Evolutionary conservation across 352 stramenopile genomes (phyloP).

Genomic region (Globisporangium lucens): DNA sequence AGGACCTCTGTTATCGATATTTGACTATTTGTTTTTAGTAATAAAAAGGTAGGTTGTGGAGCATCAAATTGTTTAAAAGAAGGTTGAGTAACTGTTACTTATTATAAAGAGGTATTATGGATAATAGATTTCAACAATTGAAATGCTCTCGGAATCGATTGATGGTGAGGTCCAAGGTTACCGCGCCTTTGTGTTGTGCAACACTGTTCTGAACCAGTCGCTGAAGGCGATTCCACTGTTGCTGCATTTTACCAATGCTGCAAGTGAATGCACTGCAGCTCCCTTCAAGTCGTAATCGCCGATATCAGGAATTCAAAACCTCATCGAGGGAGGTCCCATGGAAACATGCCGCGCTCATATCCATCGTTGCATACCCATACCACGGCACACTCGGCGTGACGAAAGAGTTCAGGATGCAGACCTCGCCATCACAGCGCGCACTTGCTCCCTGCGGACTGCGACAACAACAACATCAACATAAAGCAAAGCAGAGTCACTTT

Average conservation of each 20-base stretch:
- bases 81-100: background rate
- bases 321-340: background rate
- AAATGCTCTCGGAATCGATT: background rate
- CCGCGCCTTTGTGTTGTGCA: background rate
- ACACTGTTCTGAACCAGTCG: background rate
- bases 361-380: background rate
- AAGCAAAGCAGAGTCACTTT: background rate
- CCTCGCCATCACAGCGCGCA: background rate
- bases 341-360: background rate
- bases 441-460: no score
- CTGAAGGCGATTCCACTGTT: no score
- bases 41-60: background rate
- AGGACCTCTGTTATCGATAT: background rate
- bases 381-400: background rate
- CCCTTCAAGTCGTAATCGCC: background rate
- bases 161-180: conserved; percentile 1
- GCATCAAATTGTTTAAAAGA: background rate
- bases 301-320: background rate
- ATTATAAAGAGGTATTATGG: background rate
- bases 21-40: background rate
- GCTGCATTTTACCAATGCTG: no score
- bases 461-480: background rate
- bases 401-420: background rate
- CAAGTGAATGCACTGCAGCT: background rate
- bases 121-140: background rate